These are phyloP conservation scores for Trifolium repens DNA, from an alignment of 306 rosid genomes.

Conservation along the genomic window DNA sequence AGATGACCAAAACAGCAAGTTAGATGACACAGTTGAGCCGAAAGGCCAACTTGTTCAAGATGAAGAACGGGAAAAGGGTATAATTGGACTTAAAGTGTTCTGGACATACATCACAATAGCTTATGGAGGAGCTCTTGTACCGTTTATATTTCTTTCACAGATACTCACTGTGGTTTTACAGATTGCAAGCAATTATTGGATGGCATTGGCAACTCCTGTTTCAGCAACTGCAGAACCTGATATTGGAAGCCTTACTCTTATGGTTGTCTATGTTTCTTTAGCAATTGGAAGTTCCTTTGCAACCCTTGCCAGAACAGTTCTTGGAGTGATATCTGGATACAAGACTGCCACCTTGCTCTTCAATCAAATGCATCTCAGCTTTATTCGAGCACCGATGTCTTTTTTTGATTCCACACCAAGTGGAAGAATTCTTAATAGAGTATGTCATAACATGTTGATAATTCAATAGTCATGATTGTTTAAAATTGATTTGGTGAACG, in stretches of 20 bases:
- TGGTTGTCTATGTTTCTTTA: slow-evolving; percentile 66
- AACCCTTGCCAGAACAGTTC: slow-evolving; percentile 50
- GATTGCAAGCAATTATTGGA: slow-evolving; percentile 89
- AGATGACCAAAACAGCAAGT: slow-evolving; percentile 45
- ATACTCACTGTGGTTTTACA: slow-evolving; percentile 58
- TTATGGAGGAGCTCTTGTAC: slow-evolving; percentile 84
- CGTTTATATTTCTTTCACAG: slow-evolving; percentile 68
- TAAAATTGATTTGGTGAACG: not conserved
- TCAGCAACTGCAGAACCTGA: slow-evolving; percentile 54
- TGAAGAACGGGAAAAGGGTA: slow-evolving; percentile 89
- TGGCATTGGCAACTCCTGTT: slow-evolving; percentile 81
- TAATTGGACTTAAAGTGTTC: slow-evolving; percentile 67
- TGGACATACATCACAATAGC: slow-evolving; percentile 74
- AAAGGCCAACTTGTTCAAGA: slow-evolving; percentile 87
- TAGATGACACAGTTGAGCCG: slow-evolving; percentile 40
- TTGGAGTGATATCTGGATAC: slow-evolving; percentile 60
- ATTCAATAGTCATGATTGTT: not conserved
- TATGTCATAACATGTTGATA: slow-evolving; percentile 27
- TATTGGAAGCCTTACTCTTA: slow-evolving; percentile 52
- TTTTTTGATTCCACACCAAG: slow-evolving; percentile 83
- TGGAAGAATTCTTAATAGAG: slow-evolving; percentile 64
- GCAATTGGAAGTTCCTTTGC: slow-evolving; percentile 68
- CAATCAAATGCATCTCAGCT: slow-evolving; percentile 66
- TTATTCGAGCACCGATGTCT: slow-evolving; percentile 83
- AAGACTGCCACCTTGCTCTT: slow-evolving; percentile 75